Conservation (phyloP, 139 green algal species). For the Chlorella sp. region DNA sequence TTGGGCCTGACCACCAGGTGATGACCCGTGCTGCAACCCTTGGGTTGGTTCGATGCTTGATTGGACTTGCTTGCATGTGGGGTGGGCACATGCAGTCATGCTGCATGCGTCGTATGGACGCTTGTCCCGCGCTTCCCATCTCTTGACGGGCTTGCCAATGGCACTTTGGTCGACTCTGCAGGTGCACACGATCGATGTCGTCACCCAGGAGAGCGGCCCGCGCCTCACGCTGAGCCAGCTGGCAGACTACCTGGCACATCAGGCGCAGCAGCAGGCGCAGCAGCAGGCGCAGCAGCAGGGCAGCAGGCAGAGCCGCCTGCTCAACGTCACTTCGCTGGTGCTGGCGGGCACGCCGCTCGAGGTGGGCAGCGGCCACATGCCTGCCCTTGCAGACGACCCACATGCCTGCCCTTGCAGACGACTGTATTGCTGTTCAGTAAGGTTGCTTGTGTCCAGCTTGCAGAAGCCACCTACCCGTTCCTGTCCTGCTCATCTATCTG, state of each 20-base stretch:
- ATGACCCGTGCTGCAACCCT: too few species aligned
- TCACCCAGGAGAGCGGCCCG: slow-evolving; percentile 50
- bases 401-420: too few species aligned
- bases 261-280: neutral
- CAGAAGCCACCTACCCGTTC: too few species aligned
- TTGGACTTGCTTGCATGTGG: too few species aligned
- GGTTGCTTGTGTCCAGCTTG: too few species aligned
- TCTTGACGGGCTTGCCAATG: too few species aligned
- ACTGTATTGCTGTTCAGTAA: neutral
- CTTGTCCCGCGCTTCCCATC: too few species aligned
- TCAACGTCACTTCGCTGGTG: slow-evolving; percentile 64
- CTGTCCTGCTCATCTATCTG: neutral
- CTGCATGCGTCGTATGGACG: too few species aligned
- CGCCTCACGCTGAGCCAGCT: slow-evolving; percentile 44
- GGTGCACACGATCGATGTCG: slow-evolving; percentile 55
- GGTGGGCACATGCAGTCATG: too few species aligned
- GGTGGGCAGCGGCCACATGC: neutral
- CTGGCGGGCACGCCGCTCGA: slow-evolving; percentile 50
- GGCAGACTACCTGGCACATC: slow-evolving; percentile 40
- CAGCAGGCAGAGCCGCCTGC: slow-evolving; percentile 4
- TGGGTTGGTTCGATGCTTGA: too few species aligned
- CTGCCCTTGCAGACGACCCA: neutral
- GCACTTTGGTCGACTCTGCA: too few species aligned
- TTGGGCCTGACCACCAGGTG: slow-evolving; percentile 9
- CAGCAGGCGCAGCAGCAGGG: neutral